Base-by-base conservation (phyloP, 768 basidiomycete genomes). In the Collybia sordida region DNA sequence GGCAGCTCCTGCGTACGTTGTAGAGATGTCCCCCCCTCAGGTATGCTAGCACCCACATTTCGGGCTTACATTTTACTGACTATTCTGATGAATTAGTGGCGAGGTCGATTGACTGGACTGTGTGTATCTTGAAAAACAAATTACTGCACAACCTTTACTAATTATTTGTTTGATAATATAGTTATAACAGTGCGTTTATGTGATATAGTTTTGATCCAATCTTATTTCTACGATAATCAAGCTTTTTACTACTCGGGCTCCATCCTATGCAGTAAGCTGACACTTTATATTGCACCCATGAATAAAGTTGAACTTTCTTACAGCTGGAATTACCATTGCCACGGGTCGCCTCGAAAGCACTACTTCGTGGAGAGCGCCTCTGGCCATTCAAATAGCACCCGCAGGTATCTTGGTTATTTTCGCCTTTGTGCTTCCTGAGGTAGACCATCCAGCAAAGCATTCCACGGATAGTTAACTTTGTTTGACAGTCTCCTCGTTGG, bases 21-120 rank as follows among this genome's bases (percentile, higher is more conserved):
- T 77, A 17, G 83, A 85, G 61, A 79, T 83, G 62, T 76, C 79
- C 11, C 83, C 83, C 39, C 79, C 80, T 15, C 78, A 79, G 55
- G 72, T 71, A 54, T 38, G 59, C 31, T 7, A 14, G 31, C 3
- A 11, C 11, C 3, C 11, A 27, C 5, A 11, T 6, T 31, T 12
- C 6, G 11, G 4, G 24, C 22, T 3, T n/a, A 3, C 37, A 7
- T 14, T 23, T 40, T 25, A 3, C 3, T 42, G n/a, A 21, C 19
- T 35, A 4, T 35, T 5, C 37, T 18, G 7, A n/a, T 37, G 5
- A n/a, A 25, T 18, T 28, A 72, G 66, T 81, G 77, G 79, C 69
- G 79, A 54, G 78, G 77, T 46, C 68, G 74, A 25, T 61, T 80
- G 58, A 74, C 77, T 35, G 79, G 76, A 47, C 59, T 79, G 72